phyloP scores from a whole-genome alignment of 139 green algal species.

The Helicosporidium sp. region DNA sequence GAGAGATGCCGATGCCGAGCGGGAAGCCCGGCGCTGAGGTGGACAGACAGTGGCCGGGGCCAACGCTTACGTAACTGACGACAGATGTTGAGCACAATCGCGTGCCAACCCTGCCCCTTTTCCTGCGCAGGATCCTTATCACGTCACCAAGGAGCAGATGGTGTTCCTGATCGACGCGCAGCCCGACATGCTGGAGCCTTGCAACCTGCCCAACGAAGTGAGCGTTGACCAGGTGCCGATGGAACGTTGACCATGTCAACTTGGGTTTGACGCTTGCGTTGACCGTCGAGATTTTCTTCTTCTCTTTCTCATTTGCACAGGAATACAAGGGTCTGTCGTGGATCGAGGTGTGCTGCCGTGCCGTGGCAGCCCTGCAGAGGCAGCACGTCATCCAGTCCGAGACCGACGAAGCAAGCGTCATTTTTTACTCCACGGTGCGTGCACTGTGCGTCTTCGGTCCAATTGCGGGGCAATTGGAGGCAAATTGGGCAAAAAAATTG shows the following conservation, averaged over 20 bases:
- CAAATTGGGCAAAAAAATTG: neutral
- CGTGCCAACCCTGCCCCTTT: too few species aligned
- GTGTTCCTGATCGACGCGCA: conserved; percentile 19
- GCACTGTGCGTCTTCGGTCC: too few species aligned
- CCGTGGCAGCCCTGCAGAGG: conserved; percentile 6
- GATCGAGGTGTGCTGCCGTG: conserved; percentile 11
- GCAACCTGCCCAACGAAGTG: neutral
- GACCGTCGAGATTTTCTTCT: neutral
- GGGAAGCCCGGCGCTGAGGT: too few species aligned
- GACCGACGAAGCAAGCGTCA: conserved; percentile 10
- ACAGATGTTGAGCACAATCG: too few species aligned
- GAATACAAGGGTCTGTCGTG: conserved; percentile 8
- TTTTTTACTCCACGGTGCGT: conserved; percentile 22
- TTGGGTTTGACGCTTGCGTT: neutral
- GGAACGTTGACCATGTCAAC: neutral
- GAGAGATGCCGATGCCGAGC: too few species aligned
- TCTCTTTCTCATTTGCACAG: neutral
- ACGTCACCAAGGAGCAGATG: conserved; percentile 7
- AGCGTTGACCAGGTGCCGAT: too few species aligned
- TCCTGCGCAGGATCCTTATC: conserved; percentile 2
- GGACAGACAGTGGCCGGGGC: too few species aligned
- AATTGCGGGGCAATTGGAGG: neutral
- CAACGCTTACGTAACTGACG: too few species aligned
- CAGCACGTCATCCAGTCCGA: conserved; percentile 10
- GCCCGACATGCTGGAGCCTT: conserved; percentile 8